phyloP scores from a whole-genome alignment of 805 yeast genomes.

The Wickerhamiella qilinensis region DNA sequence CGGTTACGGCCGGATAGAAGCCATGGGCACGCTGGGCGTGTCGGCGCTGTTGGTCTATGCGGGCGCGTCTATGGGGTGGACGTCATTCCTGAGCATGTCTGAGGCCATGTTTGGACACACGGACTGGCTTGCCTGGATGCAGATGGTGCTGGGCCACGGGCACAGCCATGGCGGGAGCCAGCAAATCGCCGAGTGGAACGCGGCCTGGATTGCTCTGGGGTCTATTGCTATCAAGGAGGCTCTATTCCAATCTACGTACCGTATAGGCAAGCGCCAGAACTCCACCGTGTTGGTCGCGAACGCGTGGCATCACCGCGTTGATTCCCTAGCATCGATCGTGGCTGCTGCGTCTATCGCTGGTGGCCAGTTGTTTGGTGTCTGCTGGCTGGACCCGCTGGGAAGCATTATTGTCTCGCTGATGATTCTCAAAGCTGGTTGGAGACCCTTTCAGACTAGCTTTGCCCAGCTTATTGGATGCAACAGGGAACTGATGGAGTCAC shows the following conservation, averaged over 20 bases:
- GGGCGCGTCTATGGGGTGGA: constrained; percentile 84
- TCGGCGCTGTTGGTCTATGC: constrained; percentile 71
- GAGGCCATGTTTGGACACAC: constrained; percentile 10
- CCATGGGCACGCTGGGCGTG: constrained; percentile 81
- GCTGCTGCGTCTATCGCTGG: constrained; percentile 79
- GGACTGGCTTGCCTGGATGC: constrained; percentile 6
- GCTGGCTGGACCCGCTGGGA: constrained; percentile 85
- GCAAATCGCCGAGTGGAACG: constrained; percentile 57
- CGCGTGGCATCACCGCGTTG: constrained; percentile 98
- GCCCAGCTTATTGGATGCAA: constrained; percentile 59
- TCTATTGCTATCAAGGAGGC: constrained; percentile 80
- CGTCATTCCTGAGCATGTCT: constrained; percentile 36
- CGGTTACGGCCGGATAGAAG: constrained; percentile 88
- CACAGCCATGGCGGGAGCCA: constrained; percentile 25
- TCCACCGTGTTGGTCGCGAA: constrained; percentile 88
- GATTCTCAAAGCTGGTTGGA: constrained; percentile 71
- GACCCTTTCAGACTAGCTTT: constrained; percentile 52
- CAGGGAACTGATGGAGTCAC: constrained; percentile 7
- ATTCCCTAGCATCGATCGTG: constrained; percentile 78
- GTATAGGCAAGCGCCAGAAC: constrained; percentile 59
- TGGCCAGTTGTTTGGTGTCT: constrained; percentile 60
- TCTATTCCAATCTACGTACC: constrained; percentile 67
- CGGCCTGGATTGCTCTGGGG: constrained; percentile 91
- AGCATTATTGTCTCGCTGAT: constrained; percentile 73
- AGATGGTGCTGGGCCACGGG: constrained; percentile 26